These are phyloP conservation scores for Trichothecium roseum DNA, from an alignment of 2,329 filamentous ascomycete genomes.

Conservation along the genomic window DNA sequence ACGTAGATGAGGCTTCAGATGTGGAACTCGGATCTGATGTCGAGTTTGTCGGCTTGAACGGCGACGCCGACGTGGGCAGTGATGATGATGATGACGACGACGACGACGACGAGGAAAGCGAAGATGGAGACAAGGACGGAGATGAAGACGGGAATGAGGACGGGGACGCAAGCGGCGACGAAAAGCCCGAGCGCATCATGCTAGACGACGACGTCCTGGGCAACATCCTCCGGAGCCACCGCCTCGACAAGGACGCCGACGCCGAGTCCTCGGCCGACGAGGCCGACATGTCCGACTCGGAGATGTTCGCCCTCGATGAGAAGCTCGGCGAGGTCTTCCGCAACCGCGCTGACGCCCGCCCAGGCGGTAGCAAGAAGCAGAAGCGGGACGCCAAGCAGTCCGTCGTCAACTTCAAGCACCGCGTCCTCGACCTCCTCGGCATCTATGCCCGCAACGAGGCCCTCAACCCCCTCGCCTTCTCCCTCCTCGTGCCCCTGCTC, in stretches of 20 bases:
- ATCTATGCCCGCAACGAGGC: slow-evolving; percentile 77
- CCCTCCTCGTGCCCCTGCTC: slow-evolving; percentile 67
- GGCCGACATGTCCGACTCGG: slow-evolving; percentile 86
- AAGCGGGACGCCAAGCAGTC: slow-evolving; percentile 80
- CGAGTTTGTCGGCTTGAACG: slow-evolving; percentile 33
- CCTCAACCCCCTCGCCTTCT: slow-evolving; percentile 54
- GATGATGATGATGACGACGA: slow-evolving; percentile 30
- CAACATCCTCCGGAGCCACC: slow-evolving; percentile 64
- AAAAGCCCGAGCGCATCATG: slow-evolving; percentile 32
- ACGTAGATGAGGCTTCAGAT: slow-evolving; percentile 30
- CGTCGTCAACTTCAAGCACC: slow-evolving; percentile 90
- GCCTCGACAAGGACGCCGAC: slow-evolving; percentile 46
- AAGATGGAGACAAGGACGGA: slow-evolving; percentile 35
- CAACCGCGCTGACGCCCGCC: slow-evolving; percentile 52
- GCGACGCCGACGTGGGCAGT: slow-evolving; percentile 31
- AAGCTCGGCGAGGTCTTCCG: slow-evolving; percentile 80
- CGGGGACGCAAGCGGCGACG: slow-evolving; percentile 32
- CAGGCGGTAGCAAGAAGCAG: slow-evolving; percentile 65
- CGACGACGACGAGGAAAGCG: slow-evolving; percentile 26
- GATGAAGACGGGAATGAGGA: slow-evolving; percentile 32
- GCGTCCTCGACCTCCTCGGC: slow-evolving; percentile 77
- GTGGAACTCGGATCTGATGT: slow-evolving; percentile 39
- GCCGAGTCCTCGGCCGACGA: slow-evolving; percentile 50
- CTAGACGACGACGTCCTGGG: slow-evolving; percentile 72
- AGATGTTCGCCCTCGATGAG: slow-evolving; percentile 83